Conservation (phyloP, 2,329 filamentous ascomycete species). For the Pseudofabraea citricarpa region DNA sequence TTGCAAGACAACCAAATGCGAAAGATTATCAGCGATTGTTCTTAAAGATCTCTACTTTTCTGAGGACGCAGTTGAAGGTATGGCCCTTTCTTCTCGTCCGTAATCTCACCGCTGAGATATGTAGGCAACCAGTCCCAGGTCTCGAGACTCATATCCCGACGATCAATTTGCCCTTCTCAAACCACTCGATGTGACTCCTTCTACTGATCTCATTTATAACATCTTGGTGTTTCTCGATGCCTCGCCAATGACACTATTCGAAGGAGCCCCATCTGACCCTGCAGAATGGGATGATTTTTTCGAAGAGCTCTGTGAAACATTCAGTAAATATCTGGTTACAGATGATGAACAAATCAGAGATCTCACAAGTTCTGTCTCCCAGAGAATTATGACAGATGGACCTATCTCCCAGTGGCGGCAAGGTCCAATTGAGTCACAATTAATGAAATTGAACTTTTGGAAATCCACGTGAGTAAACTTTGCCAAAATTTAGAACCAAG, state of each 20-base stretch:
- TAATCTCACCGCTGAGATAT: conserved; percentile 12
- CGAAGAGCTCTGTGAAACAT: conserved; percentile 23
- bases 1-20: conserved; percentile 47
- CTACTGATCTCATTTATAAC: conserved; percentile 41
- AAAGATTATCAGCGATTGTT: conserved; percentile 51
- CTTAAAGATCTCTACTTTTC: conserved; percentile 48
- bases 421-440: conserved; percentile 12
- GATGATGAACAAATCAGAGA: conserved; percentile 28
- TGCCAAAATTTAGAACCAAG: neutral
- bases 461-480: conserved; percentile 27
- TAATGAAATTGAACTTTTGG: conserved; percentile 28
- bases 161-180: conserved; percentile 37
- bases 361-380: conserved; percentile 21
- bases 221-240: conserved; percentile 54
- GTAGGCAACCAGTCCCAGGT: conserved; percentile 16
- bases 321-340: conserved; percentile 23
- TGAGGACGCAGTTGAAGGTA: conserved; percentile 54
- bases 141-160: conserved; percentile 24
- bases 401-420: conserved; percentile 18
- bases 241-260: conserved; percentile 45
- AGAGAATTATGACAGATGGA: conserved; percentile 22
- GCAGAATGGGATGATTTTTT: conserved; percentile 31
- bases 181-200: conserved; percentile 33
- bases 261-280: conserved; percentile 31
- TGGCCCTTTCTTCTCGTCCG: conserved; percentile 10